Evolutionary conservation across 495 filamentous ascomycete genomes (phyloP), one percentile per base, ranked within the genome.

Genomic region (Xylaria telfairii): DNA sequence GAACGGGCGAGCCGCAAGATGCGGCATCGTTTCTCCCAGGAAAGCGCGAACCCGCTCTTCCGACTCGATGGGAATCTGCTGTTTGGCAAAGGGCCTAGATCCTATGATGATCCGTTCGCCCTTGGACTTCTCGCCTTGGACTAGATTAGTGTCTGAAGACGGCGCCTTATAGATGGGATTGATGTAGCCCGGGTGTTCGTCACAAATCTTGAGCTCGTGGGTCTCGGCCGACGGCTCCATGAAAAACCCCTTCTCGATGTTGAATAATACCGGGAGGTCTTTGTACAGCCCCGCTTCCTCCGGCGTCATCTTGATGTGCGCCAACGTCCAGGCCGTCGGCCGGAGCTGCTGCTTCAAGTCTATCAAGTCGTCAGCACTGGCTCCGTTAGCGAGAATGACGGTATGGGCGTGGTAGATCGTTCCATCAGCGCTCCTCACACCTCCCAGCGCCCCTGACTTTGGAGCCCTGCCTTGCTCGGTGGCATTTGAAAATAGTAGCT

Each of bases 121-220:
- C 9, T 59, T 34, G 15, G 28, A n/a, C 26, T 9, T 19, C 19
- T 10, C 19, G 24, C 41, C 47, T 26, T 51, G 47, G 8, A 26
- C 8, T 4, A 13, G 9, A 10, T 21, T 51, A 51, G 21, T 32
- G n/a, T 21, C 15, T 10, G 41, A 21, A 4, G 28, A 41, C 2
- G 42, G 30, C 41, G 37, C 65, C 21, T 5, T 3, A 34, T 75
- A 57, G 24, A 74, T 46, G 10, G 81, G 83, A 61, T 88, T 87
- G 70, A 78, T 82, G 70, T 89, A 89, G 15, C 87, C 87, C 1
- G 85, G 85, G 54, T 88, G 86, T 68, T 89, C 86, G 67, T 88
- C 87, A 73, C 84, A 87, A 62, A 89, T 83, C 74, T 89, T 89
- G 1, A 89, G 74, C 70, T 88, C 82, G 17, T 81, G 75, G 0